phyloP scores from a whole-genome alignment of 805 yeast species.

The Candida loeiensis region DNA sequence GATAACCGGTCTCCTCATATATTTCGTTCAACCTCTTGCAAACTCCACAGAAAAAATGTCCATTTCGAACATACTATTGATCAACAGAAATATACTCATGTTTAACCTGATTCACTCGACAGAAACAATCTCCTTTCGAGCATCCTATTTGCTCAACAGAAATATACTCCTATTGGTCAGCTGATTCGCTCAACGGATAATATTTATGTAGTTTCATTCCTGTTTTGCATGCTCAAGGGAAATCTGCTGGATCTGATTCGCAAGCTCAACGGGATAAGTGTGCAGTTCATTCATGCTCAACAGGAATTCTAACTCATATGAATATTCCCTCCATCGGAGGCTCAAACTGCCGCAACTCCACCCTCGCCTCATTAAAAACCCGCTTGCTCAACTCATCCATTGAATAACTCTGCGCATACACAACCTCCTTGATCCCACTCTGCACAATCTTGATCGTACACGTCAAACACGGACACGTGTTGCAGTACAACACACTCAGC shows the following conservation, averaged over 20 bases:
- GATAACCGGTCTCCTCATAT: no score
- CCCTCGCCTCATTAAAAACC: conserved; percentile 73
- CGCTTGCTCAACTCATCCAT: conserved; percentile 80
- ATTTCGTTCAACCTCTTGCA: no score
- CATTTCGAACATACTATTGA: no score
- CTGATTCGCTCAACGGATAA: no score
- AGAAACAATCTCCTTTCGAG: no score
- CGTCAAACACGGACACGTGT: conserved; percentile 95
- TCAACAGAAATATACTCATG: no score
- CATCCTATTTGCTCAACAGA: no score
- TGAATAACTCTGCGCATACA: conserved; percentile 85
- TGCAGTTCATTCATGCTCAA: background rate
- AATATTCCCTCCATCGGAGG: conserved; percentile 41
- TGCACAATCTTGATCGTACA: conserved; percentile 95
- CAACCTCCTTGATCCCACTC: conserved; percentile 85
- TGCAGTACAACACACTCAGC: conserved; percentile 73
- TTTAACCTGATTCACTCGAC: no score
- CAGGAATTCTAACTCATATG: conserved; percentile 17
- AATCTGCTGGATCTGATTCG: no score
- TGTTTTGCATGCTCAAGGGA: background rate
- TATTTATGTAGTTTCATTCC: background rate
- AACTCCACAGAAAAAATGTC: no score
- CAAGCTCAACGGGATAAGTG: background rate
- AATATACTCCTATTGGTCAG: no score
- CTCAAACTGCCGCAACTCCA: conserved; percentile 52